A percentile compares a stretch with the other conserved stretches of the same genome.
phyloP scores from a whole-genome alignment of 352 stramenopile genomes.

The Globisporangium canariense region DNA sequence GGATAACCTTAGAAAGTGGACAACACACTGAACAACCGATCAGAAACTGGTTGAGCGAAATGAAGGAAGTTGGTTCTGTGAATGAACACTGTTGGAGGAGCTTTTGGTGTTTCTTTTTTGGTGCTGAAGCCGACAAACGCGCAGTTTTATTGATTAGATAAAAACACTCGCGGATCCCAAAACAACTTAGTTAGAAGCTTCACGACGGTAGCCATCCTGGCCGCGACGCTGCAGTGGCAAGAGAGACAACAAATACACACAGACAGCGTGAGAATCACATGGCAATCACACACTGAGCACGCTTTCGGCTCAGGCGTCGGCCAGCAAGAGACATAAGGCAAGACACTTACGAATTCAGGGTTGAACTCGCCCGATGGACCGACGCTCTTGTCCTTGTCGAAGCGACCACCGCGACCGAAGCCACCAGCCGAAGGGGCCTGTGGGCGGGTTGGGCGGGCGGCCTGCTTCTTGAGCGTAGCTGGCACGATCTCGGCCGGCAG shows the following conservation, averaged over 20 bases:
- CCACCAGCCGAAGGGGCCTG: slow-evolving; percentile 68
- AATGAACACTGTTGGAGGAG: neutral
- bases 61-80: neutral
- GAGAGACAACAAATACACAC: neutral
- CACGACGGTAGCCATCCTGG: slow-evolving; percentile 87
- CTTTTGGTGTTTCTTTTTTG: neutral
- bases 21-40: too few species aligned
- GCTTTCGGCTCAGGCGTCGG: neutral
- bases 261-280: slow-evolving; percentile 7
- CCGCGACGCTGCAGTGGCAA: slow-evolving; percentile 45
- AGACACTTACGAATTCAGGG: slow-evolving; percentile 79
- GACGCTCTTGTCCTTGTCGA: slow-evolving; percentile 90
- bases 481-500: slow-evolving; percentile 98
- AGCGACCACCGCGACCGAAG: slow-evolving; percentile 74
- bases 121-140: slow-evolving; percentile 57
- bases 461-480: slow-evolving; percentile 97
- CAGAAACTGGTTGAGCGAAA: neutral
- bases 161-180: slow-evolving; percentile 33
- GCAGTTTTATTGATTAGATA: slow-evolving; percentile 75
- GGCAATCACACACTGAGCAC: neutral
- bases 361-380: slow-evolving; percentile 87
- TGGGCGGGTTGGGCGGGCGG: slow-evolving; percentile 74
- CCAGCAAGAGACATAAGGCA: neutral
- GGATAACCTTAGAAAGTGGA: too few species aligned
- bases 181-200: slow-evolving; percentile 75